Percentiles rank a stretch among this genome's conserved stretches.
phyloP scores from a whole-genome alignment of 768 basidiomycete species.

The Pulveroboletus sp. region DNA sequence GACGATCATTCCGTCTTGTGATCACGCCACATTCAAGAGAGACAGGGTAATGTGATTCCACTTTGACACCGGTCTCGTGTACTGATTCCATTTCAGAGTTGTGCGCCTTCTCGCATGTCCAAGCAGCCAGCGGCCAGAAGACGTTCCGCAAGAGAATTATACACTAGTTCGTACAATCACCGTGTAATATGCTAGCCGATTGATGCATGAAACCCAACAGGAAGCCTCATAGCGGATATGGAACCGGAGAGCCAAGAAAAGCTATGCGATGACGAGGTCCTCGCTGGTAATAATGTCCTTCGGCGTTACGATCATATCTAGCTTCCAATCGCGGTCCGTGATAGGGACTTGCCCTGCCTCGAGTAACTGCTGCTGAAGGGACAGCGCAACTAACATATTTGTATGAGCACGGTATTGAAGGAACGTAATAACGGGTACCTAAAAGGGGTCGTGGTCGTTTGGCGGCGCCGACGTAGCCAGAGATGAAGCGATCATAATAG shows the following conservation, averaged over 20 bases:
- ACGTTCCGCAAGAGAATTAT: slow-evolving; percentile 22
- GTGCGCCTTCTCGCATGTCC: slow-evolving; percentile 42
- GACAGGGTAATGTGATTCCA: slow-evolving; percentile 37
- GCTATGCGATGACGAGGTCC: slow-evolving; percentile 20
- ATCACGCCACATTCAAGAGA: slow-evolving; percentile 40
- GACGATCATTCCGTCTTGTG: slow-evolving; percentile 42
- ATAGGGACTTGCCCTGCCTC: slow-evolving; percentile 51
- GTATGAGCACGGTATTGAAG: slow-evolving; percentile 14
- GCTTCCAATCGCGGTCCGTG: slow-evolving; percentile 56
- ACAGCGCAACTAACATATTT: slow-evolving; percentile 53
- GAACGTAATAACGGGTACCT: slow-evolving; percentile 39
- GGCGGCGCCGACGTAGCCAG: slow-evolving; percentile 44
- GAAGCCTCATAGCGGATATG: slow-evolving; percentile 24
- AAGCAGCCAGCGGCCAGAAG: slow-evolving; percentile 13
- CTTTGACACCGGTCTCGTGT: slow-evolving; percentile 5
- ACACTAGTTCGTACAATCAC: slow-evolving; percentile 26
- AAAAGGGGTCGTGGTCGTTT: slow-evolving; percentile 51
- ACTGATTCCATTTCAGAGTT: slow-evolving; percentile 29
- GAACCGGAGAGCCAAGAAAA: slow-evolving; percentile 14
- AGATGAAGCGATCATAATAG: slow-evolving; percentile 76
- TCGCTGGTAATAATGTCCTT: slow-evolving; percentile 33
- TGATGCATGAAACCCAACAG: slow-evolving; percentile 10
- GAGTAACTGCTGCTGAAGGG: slow-evolving; percentile 62
- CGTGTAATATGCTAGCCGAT: slow-evolving; percentile 8
- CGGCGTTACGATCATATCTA: slow-evolving; percentile 59